Base-by-base conservation (phyloP, 202 grass and related monocot genomes). In the Digitaria exilis region DNA sequence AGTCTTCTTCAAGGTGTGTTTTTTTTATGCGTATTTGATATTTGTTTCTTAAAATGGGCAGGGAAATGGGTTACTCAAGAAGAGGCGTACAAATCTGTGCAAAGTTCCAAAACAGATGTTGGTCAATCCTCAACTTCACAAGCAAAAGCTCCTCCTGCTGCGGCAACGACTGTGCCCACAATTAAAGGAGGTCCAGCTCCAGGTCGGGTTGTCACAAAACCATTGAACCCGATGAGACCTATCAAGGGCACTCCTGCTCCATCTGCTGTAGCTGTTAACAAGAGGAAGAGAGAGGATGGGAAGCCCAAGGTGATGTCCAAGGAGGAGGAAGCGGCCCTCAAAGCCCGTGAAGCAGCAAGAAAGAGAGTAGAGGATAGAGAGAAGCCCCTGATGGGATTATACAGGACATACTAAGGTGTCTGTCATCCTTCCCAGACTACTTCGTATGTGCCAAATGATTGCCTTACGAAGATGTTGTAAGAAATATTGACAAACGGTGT, bases 341-440 rank as follows among this genome's bases (percentile, higher is more conserved):
- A 90, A 82, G 91, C 96, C 0, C 85, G 93, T 56, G 96, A 96
- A 57, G 96, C 96, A 5, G 96, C 96, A 5, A 89, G 84, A 42
- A 94, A 89, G 80, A 88, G 93, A 73, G 76, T 94, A 30, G 96
- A 99, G 68, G 89, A 96, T 25, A 87, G 96, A 86, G 96, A 99
- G 74, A 94, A 94, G 69, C 91, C 89, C 13, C 79, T 98, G 13
- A 80, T 96, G 96, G 96, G 96, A 74, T 78, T 98, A 41, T 89
- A 96, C 43, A 92, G 57, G 74, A 79, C 85, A 0, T 96, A 93
- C 31, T 94, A 32, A 93, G 46, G 9, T 26, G 90, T 14, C 6
- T 54, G 34, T 13, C 39, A 71, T n/a, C 66, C 55, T 9, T 35
- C 14, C 44, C 12, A 25, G 15, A 62, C 41, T 80, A 12, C 11